A percentile compares a stretch with the other conserved stretches of the same genome.
Conservation (phyloP, 768 basidiomycete genomes). For the Ephemerocybe angulata region DNA sequence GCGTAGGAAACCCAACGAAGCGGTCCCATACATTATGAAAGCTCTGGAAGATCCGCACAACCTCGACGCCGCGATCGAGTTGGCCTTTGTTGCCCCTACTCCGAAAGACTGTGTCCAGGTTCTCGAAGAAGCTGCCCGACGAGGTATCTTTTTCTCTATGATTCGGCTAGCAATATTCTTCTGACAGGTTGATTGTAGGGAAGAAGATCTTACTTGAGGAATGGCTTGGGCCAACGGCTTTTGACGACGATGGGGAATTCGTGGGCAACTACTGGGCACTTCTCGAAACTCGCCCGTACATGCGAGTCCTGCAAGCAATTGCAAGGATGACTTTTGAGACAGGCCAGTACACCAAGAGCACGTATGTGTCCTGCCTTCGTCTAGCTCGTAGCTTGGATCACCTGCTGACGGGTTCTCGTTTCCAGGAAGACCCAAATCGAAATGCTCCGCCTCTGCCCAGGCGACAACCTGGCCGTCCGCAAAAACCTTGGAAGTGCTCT, state of each 20-base stretch:
- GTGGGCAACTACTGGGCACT: slow-evolving; percentile 1
- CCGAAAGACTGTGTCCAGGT: slow-evolving; percentile 21
- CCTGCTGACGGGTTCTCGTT: background rate
- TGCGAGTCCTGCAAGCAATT: background rate
- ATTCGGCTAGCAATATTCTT: background rate
- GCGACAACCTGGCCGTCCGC: slow-evolving; percentile 38
- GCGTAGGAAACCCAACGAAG: slow-evolving; percentile 28
- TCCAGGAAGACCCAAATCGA: slow-evolving; percentile 15
- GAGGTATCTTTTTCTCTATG: background rate
- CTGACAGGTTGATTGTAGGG: background rate
- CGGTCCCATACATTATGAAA: slow-evolving; percentile 35
- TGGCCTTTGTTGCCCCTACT: slow-evolving; percentile 32
- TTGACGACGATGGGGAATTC: background rate
- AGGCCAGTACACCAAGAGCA: background rate
- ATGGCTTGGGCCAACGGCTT: background rate
- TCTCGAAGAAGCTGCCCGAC: slow-evolving; percentile 23
- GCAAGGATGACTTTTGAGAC: slow-evolving; percentile 2
- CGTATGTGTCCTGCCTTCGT: background rate
- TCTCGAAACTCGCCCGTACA: slow-evolving; percentile 2
- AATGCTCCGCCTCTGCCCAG: slow-evolving; percentile 41
- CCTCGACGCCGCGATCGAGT: slow-evolving; percentile 36
- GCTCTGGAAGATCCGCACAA: slow-evolving; percentile 40
- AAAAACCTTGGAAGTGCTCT: slow-evolving; percentile 37
- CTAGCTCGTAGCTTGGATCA: background rate
- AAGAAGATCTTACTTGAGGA: background rate